phyloP scores from a whole-genome alignment of 1,284 basidiomycete genomes.

The Ustilago tritici region DNA sequence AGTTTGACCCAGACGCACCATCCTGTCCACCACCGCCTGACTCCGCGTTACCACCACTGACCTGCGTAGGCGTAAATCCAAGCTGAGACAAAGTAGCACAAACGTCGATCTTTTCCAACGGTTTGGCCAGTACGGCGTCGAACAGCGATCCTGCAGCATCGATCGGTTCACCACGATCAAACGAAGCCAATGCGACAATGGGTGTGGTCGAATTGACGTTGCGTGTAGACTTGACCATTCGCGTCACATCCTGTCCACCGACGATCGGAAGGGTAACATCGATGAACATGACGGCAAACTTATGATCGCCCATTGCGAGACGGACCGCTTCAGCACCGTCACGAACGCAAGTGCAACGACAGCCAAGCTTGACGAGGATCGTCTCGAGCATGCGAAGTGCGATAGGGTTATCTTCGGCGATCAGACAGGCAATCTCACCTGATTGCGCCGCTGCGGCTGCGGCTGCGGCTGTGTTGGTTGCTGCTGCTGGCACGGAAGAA shows the following conservation, averaged over 20 bases:
- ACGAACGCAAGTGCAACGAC: conserved; percentile 90
- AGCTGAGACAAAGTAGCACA: conserved; percentile 51
- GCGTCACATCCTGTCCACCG: conserved; percentile 89
- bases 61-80: conserved; percentile 52
- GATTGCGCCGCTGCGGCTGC: conserved; percentile 23
- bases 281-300: conserved; percentile 81
- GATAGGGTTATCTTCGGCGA: conserved; percentile 96
- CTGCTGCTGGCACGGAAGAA: conserved; percentile 5
- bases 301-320: conserved; percentile 94
- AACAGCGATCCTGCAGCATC: conserved; percentile 71
- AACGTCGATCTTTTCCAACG: conserved; percentile 60
- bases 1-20: conserved; percentile 13
- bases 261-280: conserved; percentile 91
- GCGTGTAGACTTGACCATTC: conserved; percentile 93
- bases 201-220: conserved; percentile 87
- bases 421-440: conserved; percentile 81
- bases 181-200: conserved; percentile 82
- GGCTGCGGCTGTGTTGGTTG: conserved; percentile 4
- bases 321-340: conserved; percentile 97
- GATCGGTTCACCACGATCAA: conserved; percentile 58
- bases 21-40: neutral
- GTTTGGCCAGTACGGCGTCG: conserved; percentile 63
- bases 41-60: conserved; percentile 9
- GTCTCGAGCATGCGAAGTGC: conserved; percentile 79
- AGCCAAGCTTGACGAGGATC: conserved; percentile 88